Base-by-base conservation (phyloP, 768 basidiomycete genomes). In the Dendrothele bispora region DNA sequence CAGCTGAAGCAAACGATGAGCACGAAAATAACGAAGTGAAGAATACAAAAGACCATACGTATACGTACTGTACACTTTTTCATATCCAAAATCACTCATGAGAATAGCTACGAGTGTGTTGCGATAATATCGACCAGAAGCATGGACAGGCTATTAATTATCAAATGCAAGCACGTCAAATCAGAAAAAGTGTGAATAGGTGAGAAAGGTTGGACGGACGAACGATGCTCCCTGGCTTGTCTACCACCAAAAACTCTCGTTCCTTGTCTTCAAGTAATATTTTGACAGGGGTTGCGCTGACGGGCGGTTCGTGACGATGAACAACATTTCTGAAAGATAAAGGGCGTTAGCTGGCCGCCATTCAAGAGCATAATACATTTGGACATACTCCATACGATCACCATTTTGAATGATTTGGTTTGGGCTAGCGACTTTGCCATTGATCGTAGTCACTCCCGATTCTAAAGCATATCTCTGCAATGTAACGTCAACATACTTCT, bases 141-240 rank as follows among this genome's bases (percentile, higher is more conserved):
- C 83, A 63, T 99, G 95, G 2, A 98, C 88, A 24, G 94, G 92
- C 91, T 92, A 60, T 20, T 22, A 27, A n/a, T n/a, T n/a, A n/a
- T n/a, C n/a, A 20, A 37, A 51, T 7, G 18, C 15, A 25, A 22
- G 22, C n/a, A n/a, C n/a, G n/a, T n/a, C n/a, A 59, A 29, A 46
- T 46, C 38, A 27, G 34, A 26, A 46, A 46, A 47, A 46, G 49
- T 45, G 24, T 60, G 32, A 48, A 44, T 35, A 24, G 29, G 24
- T 48, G 45, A 49, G 46, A 47, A 48, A 29, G 39, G 44, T 24
- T 26, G 48, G 43, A 50, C 43, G 37, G 55, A 82, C 94, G 68
- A 65, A 97, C 95, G 61, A 98, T 91, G 62, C 89, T 90, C 27
- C 95, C 95, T 3, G 95, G 95, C 73, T 99, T 99, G 60, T 98